phyloP scores from a whole-genome alignment of 306 rosid species.

The Mimosa bimucronata region DNA sequence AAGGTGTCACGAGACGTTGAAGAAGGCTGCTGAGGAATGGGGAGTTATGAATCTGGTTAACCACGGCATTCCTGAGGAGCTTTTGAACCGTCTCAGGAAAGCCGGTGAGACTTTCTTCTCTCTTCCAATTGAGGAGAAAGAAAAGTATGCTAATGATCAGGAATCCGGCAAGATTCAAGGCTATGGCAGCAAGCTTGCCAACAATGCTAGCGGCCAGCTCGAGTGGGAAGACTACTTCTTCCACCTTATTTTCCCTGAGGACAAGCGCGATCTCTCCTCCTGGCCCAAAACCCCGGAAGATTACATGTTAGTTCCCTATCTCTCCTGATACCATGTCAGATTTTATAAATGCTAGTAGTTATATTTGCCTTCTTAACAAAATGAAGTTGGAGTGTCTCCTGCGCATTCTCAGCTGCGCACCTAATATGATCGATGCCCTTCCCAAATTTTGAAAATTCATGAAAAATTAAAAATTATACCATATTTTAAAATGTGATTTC shows the following conservation, averaged over 20 bases:
- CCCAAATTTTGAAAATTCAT: too few species aligned
- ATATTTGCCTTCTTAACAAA: too few species aligned
- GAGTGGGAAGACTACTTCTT: conserved; percentile 94
- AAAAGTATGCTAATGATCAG: conserved; percentile 78
- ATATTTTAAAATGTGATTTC: too few species aligned
- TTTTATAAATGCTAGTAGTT: too few species aligned
- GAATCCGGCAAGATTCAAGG: conserved; percentile 67
- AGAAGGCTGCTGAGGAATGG: conserved; percentile 79
- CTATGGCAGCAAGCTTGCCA: conserved; percentile 90
- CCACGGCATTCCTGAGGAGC: conserved; percentile 73
- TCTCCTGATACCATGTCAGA: too few species aligned
- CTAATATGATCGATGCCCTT: too few species aligned
- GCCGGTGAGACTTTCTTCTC: conserved; percentile 65
- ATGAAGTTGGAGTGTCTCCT: too few species aligned
- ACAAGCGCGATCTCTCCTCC: conserved; percentile 64
- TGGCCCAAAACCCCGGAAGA: conserved; percentile 77
- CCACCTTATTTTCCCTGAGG: conserved; percentile 67
- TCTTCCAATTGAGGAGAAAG: conserved; percentile 68
- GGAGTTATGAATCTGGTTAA: conserved; percentile 85
- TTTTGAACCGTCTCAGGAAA: conserved; percentile 45
- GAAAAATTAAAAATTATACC: too few species aligned
- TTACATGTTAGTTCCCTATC: conserved; percentile 42
- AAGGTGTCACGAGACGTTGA: conserved; percentile 56
- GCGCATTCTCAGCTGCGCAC: too few species aligned
- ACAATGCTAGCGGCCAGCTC: conserved; percentile 70